These are phyloP conservation scores for Chaetomium sp. DNA, from an alignment of 2,329 filamentous ascomycete species.

Conservation along the genomic window DNA sequence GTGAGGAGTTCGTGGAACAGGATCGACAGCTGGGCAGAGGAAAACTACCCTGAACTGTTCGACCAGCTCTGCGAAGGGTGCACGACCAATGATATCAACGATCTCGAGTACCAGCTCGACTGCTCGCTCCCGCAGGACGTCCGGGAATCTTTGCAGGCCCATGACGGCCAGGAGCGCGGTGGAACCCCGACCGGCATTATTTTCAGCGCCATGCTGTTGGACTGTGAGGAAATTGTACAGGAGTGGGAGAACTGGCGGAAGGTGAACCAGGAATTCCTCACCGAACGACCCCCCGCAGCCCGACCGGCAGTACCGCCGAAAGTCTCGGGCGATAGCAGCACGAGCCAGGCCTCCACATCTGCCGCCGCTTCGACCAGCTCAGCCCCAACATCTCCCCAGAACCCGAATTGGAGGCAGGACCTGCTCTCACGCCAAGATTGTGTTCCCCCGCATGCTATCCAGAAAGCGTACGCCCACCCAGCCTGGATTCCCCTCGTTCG, in stretches of 20 bases:
- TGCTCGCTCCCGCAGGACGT: slow-evolving; percentile 90
- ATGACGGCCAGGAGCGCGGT: slow-evolving; percentile 96
- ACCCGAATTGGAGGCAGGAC: slow-evolving; percentile 74
- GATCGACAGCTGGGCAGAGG: slow-evolving; percentile 90
- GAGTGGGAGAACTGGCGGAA: slow-evolving; percentile 96
- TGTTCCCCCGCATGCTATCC: slow-evolving; percentile 77
- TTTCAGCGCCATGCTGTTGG: slow-evolving; percentile 89
- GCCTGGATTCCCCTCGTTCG: slow-evolving; percentile 94
- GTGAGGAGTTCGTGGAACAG: slow-evolving; percentile 86
- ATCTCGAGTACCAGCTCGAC: slow-evolving; percentile 91
- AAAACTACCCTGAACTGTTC: slow-evolving; percentile 88
- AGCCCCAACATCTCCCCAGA: slow-evolving; percentile 42
- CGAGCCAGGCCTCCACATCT: slow-evolving; percentile 61
- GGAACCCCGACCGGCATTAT: slow-evolving; percentile 87
- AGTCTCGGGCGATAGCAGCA: slow-evolving; percentile 57
- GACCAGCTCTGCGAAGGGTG: slow-evolving; percentile 91
- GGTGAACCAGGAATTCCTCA: slow-evolving; percentile 84
- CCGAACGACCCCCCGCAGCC: slow-evolving; percentile 42
- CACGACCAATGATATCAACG: slow-evolving; percentile 91
- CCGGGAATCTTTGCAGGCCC: slow-evolving; percentile 80
- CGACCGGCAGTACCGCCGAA: slow-evolving; percentile 63
- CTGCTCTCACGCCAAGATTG: slow-evolving; percentile 79
- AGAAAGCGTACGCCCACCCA: slow-evolving; percentile 88
- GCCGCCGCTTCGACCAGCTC: slow-evolving; percentile 47
- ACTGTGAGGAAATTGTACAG: slow-evolving; percentile 96